phyloP scores from a whole-genome alignment of 1,284 basidiomycete genomes.

The Acaromyces ingoldii region DNA sequence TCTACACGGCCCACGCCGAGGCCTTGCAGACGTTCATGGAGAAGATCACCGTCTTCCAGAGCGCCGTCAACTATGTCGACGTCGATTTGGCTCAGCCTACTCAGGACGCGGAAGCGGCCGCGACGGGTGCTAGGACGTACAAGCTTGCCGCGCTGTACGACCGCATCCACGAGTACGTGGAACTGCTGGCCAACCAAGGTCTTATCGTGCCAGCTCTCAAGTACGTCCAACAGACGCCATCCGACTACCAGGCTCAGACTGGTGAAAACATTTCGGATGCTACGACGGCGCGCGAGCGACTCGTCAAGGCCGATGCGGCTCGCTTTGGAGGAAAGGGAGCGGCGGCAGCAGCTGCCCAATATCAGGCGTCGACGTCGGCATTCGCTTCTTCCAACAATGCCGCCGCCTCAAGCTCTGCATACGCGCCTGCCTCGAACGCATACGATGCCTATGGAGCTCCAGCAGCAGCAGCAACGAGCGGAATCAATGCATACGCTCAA shows the following conservation, averaged over 20 bases:
- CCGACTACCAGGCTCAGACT: constrained; percentile 61
- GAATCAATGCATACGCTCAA: no score
- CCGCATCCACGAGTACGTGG: constrained; percentile 90
- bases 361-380: background rate
- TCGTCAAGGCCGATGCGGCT: constrained; percentile 31
- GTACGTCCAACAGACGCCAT: constrained; percentile 76
- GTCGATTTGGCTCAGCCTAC: constrained; percentile 62
- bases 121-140: constrained; percentile 64
- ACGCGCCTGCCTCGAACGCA: constrained; percentile 3
- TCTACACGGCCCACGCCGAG: constrained; percentile 77
- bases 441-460: constrained; percentile 2
- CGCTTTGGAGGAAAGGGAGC: constrained; percentile 18
- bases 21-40: constrained; percentile 92
- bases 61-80: constrained; percentile 82
- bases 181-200: constrained; percentile 83
- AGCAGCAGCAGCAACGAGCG: background rate
- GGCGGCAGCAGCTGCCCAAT: constrained; percentile 7
- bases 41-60: constrained; percentile 90
- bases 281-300: constrained; percentile 11
- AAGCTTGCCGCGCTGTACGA: constrained; percentile 84
- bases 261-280: background rate
- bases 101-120: constrained; percentile 53
- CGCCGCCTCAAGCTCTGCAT: background rate
- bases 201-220: constrained; percentile 74
- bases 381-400: constrained; percentile 5